These are phyloP conservation scores for Caloboletus inedulis DNA, from an alignment of 1,284 basidiomycete species.

Conservation along the genomic window DNA sequence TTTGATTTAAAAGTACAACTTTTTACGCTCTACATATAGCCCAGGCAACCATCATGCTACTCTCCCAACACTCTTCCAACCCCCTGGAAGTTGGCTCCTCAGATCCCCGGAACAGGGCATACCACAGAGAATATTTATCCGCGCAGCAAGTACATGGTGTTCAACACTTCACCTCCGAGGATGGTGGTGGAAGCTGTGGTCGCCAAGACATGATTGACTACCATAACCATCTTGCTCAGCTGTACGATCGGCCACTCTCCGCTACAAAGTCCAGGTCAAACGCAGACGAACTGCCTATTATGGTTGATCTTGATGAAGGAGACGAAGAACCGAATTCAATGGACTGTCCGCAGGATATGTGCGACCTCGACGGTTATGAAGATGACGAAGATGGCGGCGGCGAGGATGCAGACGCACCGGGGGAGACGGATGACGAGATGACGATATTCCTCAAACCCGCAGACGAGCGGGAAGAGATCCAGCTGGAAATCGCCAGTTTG, in stretches of 20 bases:
- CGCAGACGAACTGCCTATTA: conserved; percentile 25
- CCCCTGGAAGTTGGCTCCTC: conserved; percentile 70
- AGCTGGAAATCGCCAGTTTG: conserved; percentile 70
- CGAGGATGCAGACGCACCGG: conserved; percentile 33
- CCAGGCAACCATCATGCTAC: conserved; percentile 33
- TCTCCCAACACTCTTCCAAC: conserved; percentile 78
- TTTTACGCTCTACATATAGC: not conserved
- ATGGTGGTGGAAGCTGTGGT: conserved; percentile 41
- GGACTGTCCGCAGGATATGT: conserved; percentile 36
- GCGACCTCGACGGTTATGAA: conserved; percentile 35
- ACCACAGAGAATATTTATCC: conserved; percentile 40
- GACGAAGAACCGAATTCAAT: conserved; percentile 46
- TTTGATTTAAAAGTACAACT: not conserved
- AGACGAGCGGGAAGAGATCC: conserved; percentile 76
- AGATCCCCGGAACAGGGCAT: conserved; percentile 51
- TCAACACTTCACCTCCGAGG: conserved; percentile 30
- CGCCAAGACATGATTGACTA: conserved; percentile 45
- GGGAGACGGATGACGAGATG: conserved; percentile 56
- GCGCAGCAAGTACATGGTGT: conserved; percentile 29
- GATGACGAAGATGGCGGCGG: conserved; percentile 38
- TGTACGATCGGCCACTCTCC: conserved; percentile 28
- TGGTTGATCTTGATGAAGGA: conserved; percentile 49
- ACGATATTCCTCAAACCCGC: conserved; percentile 53
- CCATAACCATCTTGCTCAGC: conserved; percentile 48
- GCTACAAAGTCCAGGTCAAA: conserved; percentile 21